Evolutionary conservation across 257 asterid genomes (phyloP).

Genomic region (Thymus mandschuricus): DNA sequence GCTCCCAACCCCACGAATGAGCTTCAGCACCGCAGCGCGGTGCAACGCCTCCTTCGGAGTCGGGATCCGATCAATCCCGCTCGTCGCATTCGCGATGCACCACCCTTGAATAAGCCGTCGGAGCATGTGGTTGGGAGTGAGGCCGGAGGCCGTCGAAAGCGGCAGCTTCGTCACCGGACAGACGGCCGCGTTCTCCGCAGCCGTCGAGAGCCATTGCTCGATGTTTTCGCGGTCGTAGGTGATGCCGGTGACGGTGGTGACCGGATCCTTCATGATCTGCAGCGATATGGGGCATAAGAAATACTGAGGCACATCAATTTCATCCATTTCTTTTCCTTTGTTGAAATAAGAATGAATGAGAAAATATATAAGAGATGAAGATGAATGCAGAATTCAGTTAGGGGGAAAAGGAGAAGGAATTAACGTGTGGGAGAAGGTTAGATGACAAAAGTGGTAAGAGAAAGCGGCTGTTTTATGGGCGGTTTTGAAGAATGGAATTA

Average conservation of each 20-base stretch:
- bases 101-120: slow-evolving; percentile 79
- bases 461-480: slow-evolving; percentile 44
- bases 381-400: neutral
- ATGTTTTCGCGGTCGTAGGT: slow-evolving; percentile 88
- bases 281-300: slow-evolving; percentile 91
- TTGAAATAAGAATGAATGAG: neutral
- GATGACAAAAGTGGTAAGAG: slow-evolving; percentile 30
- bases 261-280: slow-evolving; percentile 91
- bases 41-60: slow-evolving; percentile 66
- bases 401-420: neutral
- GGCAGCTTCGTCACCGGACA: slow-evolving; percentile 84
- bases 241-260: slow-evolving; percentile 81
- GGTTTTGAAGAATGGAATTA: slow-evolving; percentile 43
- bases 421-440: slow-evolving; percentile 19
- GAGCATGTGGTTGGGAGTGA: slow-evolving; percentile 93
- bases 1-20: slow-evolving; percentile 49
- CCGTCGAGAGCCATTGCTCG: slow-evolving; percentile 63
- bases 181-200: slow-evolving; percentile 27
- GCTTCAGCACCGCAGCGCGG: slow-evolving; percentile 48
- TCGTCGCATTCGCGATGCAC: slow-evolving; percentile 64
- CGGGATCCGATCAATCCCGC: slow-evolving; percentile 75
- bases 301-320: slow-evolving; percentile 74
- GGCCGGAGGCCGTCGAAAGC: slow-evolving; percentile 47
- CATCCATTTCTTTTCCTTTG: slow-evolving; percentile 40
- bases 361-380: neutral